Base-by-base conservation (phyloP, 1,284 basidiomycete genomes). In the Marasmius tenuissimus region DNA sequence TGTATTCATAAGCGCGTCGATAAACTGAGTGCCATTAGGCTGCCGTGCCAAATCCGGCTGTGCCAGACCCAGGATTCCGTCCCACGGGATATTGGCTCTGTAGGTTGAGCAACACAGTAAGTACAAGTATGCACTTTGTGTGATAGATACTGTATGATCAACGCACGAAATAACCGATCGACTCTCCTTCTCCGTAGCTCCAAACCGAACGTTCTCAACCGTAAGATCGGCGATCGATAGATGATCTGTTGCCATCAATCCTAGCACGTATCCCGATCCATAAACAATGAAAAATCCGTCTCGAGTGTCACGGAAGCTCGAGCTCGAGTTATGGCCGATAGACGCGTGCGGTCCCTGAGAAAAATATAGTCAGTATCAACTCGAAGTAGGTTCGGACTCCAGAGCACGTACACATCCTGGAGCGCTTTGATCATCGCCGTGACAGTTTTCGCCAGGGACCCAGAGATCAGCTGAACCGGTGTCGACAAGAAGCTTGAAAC, bases 51-150 rank as follows among this genome's bases (percentile, higher is more conserved):
- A 54, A 92, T 76, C 16, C 69, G 81, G 85, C 73, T 83, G 87
- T 39, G 90, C 89, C 63, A 93, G 78, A 61, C 93, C 88, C 83
- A 94, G 84, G 63, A 95, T 76, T 49, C 93, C 87, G 71, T 94
- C 92, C 66, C 91, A 91, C 1, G 82, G 77, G 12, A 80, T 72
- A 62, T 75, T 63, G 47, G 73, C 70, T 1, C 84, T 81, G 67
- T 84, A 87, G 54, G 87, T 76, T 10, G 69, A 59, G 38, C 76
- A 76, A 50, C 57, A 16, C 37, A 53, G 16, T 52, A 14, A 42
- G 47, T n/a, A 27, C 34, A 8, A 22, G 20, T 9, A 10, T 8
- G 50, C 34, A 22, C 20, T 51, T 2, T 18, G 33, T 2, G 42
- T 18, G 10, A 57, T 10, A 35, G 27, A 35, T 42, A 33, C 18